Evolutionary conservation across 805 yeast genomes (phyloP), one percentile per base, ranked within the genome.

Genomic region (Suhomyces prunicola): DNA sequence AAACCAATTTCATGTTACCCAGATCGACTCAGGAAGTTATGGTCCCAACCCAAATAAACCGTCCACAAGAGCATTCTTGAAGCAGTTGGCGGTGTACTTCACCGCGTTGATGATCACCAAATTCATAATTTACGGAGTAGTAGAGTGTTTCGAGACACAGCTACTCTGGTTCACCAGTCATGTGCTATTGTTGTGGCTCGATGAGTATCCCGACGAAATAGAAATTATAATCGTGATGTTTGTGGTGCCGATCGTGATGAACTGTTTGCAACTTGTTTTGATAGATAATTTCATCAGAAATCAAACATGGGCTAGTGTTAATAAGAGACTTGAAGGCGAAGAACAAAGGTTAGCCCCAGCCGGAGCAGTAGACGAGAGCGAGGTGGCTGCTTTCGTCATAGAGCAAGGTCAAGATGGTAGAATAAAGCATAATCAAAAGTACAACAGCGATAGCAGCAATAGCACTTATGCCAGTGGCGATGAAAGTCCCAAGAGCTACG

Each of bases 171-270:
- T 73, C 40, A 74, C 88, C 45, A 90, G 96, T 12, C 85, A 85
- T 53, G 83, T 88, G 74, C 70, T 91, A 33, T 73, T 93, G 24
- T 82, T 88, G n/a, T 88, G 97, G 94, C 82, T 94, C 4, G 86
- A 87, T 60, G 82, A 81, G 50, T 84, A 85, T 67, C 94, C 96
- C 2, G 84, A 87, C 56, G 77, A 76, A 55, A 57, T 90, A 39
- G 97, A 94, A 67, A 89, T 93, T 13, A 85, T 88, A 40, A 80
- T 93, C 55, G 97, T 94, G 24, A 87, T 93, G 85, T 82, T 94
- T 64, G 80, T 88, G 7, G 87, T 87, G 58, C 96, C 96, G 1
- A 74, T 87, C 5, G 66, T 86, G 54, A 78, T 88, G 80, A 88
- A 88, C 65, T 80, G 87, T 56, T 78, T 88, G 68, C 96, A 88